Conservation (phyloP, 805 yeast genomes). For the Candida methanosorbosa region DNA sequence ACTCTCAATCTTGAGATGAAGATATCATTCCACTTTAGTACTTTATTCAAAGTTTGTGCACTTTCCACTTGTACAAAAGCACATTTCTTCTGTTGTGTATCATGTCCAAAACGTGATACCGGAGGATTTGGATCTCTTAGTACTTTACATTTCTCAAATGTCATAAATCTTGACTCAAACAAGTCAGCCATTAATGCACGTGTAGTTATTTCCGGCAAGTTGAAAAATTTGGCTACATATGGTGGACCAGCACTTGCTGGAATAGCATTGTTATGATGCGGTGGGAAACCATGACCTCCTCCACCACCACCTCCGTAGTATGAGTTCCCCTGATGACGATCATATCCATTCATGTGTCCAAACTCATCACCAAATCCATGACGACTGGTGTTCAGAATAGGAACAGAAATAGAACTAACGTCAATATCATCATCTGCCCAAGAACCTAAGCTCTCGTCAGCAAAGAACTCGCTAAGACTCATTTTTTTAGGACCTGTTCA, state of each 20-base stretch:
- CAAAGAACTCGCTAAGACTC: slow-evolving; percentile 37
- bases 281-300: slow-evolving; percentile 1
- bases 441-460: slow-evolving; percentile 37
- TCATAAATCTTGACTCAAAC: slow-evolving; percentile 54
- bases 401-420: slow-evolving; percentile 48
- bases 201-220: slow-evolving; percentile 48
- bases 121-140: slow-evolving; percentile 28
- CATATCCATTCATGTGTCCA: neutral
- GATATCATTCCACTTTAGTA: slow-evolving; percentile 55
- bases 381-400: too few species aligned
- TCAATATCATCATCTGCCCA: slow-evolving; percentile 74
- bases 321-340: neutral
- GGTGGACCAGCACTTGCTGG: slow-evolving; percentile 36
- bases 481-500: slow-evolving; percentile 30
- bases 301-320: slow-evolving; percentile 4
- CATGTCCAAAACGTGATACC: slow-evolving; percentile 33
- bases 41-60: slow-evolving; percentile 45
- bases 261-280: slow-evolving; percentile 6
- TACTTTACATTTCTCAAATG: slow-evolving; percentile 49
- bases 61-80: slow-evolving; percentile 54
- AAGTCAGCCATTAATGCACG: slow-evolving; percentile 47
- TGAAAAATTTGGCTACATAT: slow-evolving; percentile 53
- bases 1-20: slow-evolving; percentile 27
- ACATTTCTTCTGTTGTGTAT: slow-evolving; percentile 36
- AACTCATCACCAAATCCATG: neutral